phyloP scores from a whole-genome alignment of 2,329 filamentous ascomycete species.

The Clonostachys byssicola region DNA sequence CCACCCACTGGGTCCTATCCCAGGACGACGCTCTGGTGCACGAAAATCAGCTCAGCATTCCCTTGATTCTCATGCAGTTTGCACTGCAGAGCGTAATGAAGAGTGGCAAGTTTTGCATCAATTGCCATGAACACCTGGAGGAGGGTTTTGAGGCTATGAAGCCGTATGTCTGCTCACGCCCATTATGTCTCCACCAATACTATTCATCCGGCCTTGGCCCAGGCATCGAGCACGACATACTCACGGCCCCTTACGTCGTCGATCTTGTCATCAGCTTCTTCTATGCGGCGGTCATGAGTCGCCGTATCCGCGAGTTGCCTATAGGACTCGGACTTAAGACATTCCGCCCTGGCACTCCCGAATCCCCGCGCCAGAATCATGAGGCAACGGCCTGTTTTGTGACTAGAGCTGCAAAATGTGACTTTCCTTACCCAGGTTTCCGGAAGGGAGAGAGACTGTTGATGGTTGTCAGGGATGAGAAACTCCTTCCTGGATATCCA shows the following conservation, averaged over 20 bases:
- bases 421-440: too few relatives aligned
- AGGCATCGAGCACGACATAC: conserved; percentile 79
- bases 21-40: conserved; percentile 22
- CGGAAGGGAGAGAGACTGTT: too few relatives aligned
- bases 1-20: conserved; percentile 6
- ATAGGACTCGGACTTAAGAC: conserved; percentile 29
- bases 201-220: conserved; percentile 82
- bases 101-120: conserved; percentile 83
- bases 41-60: conserved; percentile 38
- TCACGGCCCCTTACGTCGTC: conserved; percentile 74
- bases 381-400: too few relatives aligned
- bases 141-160: conserved; percentile 66
- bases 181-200: conserved; percentile 83
- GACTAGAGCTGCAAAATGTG: too few relatives aligned
- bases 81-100: conserved; percentile 70
- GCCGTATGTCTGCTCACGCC: conserved; percentile 72
- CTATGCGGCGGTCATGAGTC: conserved; percentile 50
- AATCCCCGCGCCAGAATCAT: too few relatives aligned
- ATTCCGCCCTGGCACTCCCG: too few relatives aligned
- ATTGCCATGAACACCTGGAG: conserved; percentile 69
- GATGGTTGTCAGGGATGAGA: too few relatives aligned
- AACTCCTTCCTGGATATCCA: too few relatives aligned
- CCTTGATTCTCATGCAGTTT: conserved; percentile 67
- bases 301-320: conserved; percentile 37
- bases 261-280: conserved; percentile 83